Percentiles rank a stretch among this genome's conserved stretches.
Evolutionary conservation across 805 yeast species (phyloP).

Genomic region (Wickerhamiella sergipiensis): DNA sequence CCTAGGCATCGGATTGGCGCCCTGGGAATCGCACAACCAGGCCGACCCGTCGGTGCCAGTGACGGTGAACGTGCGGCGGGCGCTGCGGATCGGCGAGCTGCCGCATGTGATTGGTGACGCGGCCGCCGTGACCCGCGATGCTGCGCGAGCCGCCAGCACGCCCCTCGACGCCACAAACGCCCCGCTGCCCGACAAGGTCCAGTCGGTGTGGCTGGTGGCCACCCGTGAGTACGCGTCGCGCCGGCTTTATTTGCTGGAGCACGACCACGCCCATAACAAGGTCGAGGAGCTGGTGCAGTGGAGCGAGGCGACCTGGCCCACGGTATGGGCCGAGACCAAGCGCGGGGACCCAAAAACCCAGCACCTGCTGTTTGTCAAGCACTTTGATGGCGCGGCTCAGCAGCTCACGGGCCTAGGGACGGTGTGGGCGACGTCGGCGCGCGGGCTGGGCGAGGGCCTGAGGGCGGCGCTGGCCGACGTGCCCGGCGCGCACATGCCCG

Average conservation of each 20-base stretch:
- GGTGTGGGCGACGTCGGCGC: not conserved
- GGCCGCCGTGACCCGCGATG: not conserved
- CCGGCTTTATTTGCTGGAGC: constrained; percentile 6
- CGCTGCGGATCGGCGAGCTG: not conserved
- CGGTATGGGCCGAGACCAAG: constrained; percentile 11
- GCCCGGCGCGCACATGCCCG: not conserved
- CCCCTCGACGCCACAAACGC: not conserved
- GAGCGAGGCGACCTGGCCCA: constrained; percentile 7
- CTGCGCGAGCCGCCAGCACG: not conserved
- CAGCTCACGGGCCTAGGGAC: not conserved
- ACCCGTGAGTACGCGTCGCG: constrained; percentile 9
- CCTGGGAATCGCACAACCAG: not conserved
- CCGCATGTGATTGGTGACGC: not conserved
- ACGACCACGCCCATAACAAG: not conserved
- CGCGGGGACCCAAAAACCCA: constrained; percentile 6
- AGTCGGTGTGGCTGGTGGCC: constrained; percentile 11
- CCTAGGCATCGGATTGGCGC: constrained; percentile 7
- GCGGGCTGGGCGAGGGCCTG: not conserved
- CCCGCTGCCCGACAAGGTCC: not conserved
- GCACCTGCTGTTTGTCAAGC: constrained; percentile 13
- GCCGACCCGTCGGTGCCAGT: not conserved
- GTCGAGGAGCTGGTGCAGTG: constrained; percentile 10
- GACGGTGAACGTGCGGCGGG: not conserved
- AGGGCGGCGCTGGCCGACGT: not conserved
- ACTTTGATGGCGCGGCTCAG: constrained; percentile 37